phyloP scores from a whole-genome alignment of 805 yeast species.

The Starmerella powellii region DNA sequence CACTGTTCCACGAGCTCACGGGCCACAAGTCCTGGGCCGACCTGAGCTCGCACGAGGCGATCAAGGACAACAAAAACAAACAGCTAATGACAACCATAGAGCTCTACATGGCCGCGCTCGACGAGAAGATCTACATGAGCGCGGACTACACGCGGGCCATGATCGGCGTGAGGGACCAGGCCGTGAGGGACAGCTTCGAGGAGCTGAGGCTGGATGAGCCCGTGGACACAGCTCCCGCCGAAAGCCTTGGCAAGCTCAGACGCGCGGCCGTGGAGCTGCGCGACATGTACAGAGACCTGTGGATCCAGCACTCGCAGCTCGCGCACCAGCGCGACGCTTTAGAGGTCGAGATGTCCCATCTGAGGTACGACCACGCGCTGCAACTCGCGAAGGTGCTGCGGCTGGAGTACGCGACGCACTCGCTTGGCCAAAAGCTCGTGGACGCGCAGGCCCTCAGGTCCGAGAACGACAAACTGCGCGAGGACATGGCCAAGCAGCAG shows the following conservation, averaged over 20 bases:
- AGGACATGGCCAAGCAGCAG: slow-evolving; percentile 5
- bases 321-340: slow-evolving; percentile 16
- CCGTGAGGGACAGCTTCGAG: slow-evolving; percentile 12
- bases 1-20: slow-evolving; percentile 22
- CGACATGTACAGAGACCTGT: slow-evolving; percentile 11
- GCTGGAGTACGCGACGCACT: slow-evolving; percentile 17
- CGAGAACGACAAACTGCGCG: slow-evolving; percentile 5
- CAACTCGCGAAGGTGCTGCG: slow-evolving; percentile 15
- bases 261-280: slow-evolving; percentile 10
- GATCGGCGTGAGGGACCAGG: slow-evolving; percentile 15
- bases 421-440: slow-evolving; percentile 16
- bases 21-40: slow-evolving; percentile 15
- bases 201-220: slow-evolving; percentile 2
- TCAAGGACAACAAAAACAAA: slow-evolving; percentile 8
- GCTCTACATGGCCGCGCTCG: slow-evolving; percentile 24
- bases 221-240: slow-evolving; percentile 5
- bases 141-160: slow-evolving; percentile 18
- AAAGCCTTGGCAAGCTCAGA: background rate
- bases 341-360: slow-evolving; percentile 13
- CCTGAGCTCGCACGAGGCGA: slow-evolving; percentile 6
- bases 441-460: slow-evolving; percentile 6
- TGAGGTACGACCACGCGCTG: slow-evolving; percentile 19
- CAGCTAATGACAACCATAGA: slow-evolving; percentile 20
- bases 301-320: slow-evolving; percentile 14
- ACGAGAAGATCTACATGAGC: slow-evolving; percentile 23